Evolutionary conservation across 371 early-diverging fungal species (phyloP).

Genomic region (Synchytrium microbalum): DNA sequence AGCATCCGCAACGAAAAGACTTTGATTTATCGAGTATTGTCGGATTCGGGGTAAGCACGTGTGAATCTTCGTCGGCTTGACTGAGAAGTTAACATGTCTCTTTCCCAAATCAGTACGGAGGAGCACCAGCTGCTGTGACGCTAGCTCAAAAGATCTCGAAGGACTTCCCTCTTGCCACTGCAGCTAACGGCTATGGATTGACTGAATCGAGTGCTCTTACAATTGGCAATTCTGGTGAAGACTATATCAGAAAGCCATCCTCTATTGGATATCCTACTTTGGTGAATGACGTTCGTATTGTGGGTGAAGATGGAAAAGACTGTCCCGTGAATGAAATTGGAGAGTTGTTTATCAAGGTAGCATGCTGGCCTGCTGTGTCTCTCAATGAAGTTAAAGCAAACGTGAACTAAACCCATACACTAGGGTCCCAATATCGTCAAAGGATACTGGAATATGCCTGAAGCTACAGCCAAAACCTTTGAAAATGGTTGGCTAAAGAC

Average conservation of each 20-base stretch:
- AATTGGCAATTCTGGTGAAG: constrained; percentile 9
- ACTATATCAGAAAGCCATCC: constrained; percentile 14
- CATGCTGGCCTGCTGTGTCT: too few species aligned
- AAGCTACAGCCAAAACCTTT: constrained; percentile 70
- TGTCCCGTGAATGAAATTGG: constrained; percentile 11
- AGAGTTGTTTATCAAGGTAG: too few species aligned
- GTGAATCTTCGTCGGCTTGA: too few species aligned
- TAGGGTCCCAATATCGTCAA: constrained; percentile 66
- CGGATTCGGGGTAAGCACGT: too few species aligned
- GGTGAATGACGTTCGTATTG: constrained; percentile 10
- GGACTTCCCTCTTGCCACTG: constrained; percentile 4
- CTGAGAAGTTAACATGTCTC: too few species aligned
- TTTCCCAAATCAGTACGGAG: constrained; percentile 16
- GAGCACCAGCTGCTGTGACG: constrained; percentile 15
- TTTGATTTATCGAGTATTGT: constrained; percentile 12
- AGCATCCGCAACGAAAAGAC: constrained; percentile 16
- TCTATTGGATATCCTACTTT: constrained; percentile 11
- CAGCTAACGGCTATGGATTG: constrained; percentile 16
- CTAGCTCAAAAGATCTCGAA: constrained; percentile 5
- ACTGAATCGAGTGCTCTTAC: constrained; percentile 14
- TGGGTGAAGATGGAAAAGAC: background rate
- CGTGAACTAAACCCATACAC: too few species aligned
- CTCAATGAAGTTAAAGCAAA: too few species aligned
- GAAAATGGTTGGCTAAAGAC: constrained; percentile 90
- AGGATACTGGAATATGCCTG: constrained; percentile 80